Percentiles rank a stretch among this genome's conserved stretches.
phyloP scores from a whole-genome alignment of 805 yeast genomes.

The Wickerhamiella dianesei region DNA sequence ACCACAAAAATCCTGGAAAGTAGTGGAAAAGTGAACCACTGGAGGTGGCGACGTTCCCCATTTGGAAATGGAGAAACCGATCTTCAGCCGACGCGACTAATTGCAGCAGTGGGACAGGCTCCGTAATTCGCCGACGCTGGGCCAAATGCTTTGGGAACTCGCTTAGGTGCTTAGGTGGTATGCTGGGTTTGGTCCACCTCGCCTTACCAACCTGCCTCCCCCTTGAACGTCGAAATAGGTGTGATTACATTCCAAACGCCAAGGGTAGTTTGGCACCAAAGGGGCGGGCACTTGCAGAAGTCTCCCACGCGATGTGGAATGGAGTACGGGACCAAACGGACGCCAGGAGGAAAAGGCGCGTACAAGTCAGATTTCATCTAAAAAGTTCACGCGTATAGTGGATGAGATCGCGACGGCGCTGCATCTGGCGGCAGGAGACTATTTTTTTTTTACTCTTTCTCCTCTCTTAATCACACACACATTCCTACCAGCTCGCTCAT shows the following conservation, averaged over 20 bases:
- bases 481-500: neutral
- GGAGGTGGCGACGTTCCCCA: neutral
- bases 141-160: neutral
- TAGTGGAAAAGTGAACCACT: no score
- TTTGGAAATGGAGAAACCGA: neutral
- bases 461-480: neutral
- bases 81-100: neutral
- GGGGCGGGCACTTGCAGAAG: neutral
- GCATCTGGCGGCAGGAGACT: no score
- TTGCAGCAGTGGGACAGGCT: neutral
- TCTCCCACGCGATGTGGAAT: neutral
- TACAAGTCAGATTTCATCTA: no score
- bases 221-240: neutral
- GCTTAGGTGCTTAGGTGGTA: neutral
- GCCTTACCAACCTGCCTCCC: neutral
- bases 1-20: no score
- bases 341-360: no score
- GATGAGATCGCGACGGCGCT: no score
- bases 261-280: neutral
- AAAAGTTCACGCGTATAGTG: no score
- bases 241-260: neutral
- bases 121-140: neutral
- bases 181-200: neutral
- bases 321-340: no score
- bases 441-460: no score